Percentiles rank a stretch among this genome's conserved stretches.
These are phyloP conservation scores for Peronospora destructor DNA, from an alignment of 352 stramenopile genomes.

Conservation along the genomic window DNA sequence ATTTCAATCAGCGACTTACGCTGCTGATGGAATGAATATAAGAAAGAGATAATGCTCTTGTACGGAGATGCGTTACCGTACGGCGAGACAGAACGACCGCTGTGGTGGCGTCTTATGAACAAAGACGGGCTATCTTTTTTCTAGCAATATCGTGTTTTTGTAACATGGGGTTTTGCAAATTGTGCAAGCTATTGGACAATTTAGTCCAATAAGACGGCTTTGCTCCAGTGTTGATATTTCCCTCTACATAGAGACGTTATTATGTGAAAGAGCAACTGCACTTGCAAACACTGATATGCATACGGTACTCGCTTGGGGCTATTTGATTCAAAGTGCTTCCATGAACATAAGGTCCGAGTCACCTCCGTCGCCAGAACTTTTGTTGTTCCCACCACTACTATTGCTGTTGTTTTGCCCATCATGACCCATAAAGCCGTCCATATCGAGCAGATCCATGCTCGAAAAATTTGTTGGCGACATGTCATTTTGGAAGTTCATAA, in stretches of 20 bases:
- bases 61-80: not conserved
- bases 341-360: conserved; percentile 71
- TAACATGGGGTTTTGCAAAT: too few relatives aligned
- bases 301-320: conserved; percentile 3
- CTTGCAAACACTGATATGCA: conserved; percentile 15
- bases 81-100: conserved; percentile 9
- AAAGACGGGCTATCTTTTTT: not conserved
- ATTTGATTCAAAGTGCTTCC: conserved; percentile 42
- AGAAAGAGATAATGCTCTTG: conserved; percentile 3
- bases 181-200: too few relatives aligned
- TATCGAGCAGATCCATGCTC: conserved; percentile 65
- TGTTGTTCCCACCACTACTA: conserved; percentile 27
- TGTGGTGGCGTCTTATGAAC: conserved; percentile 1
- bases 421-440: conserved; percentile 50
- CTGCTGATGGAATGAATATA: not conserved
- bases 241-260: not conserved
- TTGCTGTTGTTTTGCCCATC: conserved; percentile 25
- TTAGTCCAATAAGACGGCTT: conserved; percentile 5
- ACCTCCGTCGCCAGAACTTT: conserved; percentile 34
- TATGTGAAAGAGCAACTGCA: conserved; percentile 6
- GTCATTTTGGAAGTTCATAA: conserved; percentile 60
- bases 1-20: not conserved
- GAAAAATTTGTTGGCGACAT: conserved; percentile 57
- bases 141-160: too few relatives aligned
- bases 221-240: conserved; percentile 4